These are phyloP conservation scores for Vitrella brassicaformis DNA, from an alignment of 73 alveolate species.

Conservation along the genomic window DNA sequence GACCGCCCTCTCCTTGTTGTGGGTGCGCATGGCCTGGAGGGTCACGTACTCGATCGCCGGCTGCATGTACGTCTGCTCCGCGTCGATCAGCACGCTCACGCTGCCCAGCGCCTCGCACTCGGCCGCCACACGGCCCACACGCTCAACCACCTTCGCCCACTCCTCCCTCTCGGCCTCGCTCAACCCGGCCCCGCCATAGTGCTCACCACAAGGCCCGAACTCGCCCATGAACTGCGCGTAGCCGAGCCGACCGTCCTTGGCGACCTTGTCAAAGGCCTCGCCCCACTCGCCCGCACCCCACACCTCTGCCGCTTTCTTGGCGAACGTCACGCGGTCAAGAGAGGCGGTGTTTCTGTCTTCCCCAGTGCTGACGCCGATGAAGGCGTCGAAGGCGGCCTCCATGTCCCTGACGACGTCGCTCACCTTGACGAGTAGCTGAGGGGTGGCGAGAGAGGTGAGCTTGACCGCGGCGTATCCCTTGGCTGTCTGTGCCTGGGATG, in stretches of 20 bases:
- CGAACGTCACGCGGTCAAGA: not conserved
- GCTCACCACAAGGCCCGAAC: not conserved
- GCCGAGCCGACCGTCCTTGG: too few relatives aligned
- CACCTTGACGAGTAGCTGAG: not conserved
- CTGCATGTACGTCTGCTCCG: slow-evolving; percentile 60
- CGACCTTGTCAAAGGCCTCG: too few relatives aligned
- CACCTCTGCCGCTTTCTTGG: not conserved
- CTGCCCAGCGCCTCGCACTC: not conserved
- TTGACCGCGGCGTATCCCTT: not conserved
- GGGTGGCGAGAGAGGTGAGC: not conserved
- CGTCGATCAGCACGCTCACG: slow-evolving; percentile 49
- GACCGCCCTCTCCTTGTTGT: slow-evolving; percentile 39
- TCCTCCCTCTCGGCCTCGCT: not conserved
- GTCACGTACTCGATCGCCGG: slow-evolving; percentile 45
- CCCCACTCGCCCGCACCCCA: not conserved
- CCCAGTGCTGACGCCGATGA: not conserved
- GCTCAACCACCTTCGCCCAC: not conserved
- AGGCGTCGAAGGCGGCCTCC: not conserved
- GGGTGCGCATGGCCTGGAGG: slow-evolving; percentile 11
- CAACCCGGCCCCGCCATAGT: not conserved
- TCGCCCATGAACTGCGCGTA: not conserved
- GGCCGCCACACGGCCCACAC: not conserved
- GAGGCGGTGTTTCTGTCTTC: not conserved
- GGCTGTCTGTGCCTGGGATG: not conserved
- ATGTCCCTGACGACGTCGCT: not conserved